Evolutionary conservation across 371 early-diverging fungal species (phyloP).

Genomic region (Caulochytrium protostelioides): DNA sequence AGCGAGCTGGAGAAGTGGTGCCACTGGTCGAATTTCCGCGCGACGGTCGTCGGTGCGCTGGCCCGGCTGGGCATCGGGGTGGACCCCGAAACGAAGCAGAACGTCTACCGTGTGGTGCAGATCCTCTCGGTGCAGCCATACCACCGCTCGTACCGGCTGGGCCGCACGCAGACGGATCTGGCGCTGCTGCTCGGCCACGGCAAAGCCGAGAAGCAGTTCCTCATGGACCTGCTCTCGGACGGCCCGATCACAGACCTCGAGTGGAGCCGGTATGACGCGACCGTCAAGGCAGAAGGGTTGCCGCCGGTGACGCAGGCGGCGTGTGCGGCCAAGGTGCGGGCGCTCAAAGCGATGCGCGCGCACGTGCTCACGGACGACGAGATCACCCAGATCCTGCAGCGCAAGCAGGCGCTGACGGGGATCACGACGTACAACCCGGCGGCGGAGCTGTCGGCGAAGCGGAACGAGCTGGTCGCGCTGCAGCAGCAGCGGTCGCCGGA

Average conservation of each 20-base stretch:
- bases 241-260: conserved; percentile 39
- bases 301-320: conserved; percentile 24
- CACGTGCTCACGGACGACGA: conserved; percentile 44
- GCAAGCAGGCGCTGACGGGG: too few relatives aligned
- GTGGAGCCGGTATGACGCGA: conserved; percentile 29
- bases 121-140: conserved; percentile 31
- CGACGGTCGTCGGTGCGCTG: conserved; percentile 39
- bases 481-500: too few relatives aligned
- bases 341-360: conserved; percentile 30
- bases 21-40: conserved; percentile 43
- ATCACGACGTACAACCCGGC: too few relatives aligned
- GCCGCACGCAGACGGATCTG: conserved; percentile 30
- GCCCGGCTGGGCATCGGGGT: conserved; percentile 38
- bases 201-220: conserved; percentile 35
- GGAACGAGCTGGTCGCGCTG: too few relatives aligned
- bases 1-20: conserved; percentile 47
- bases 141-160: conserved; percentile 39
- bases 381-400: too few relatives aligned
- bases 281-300: conserved; percentile 25
- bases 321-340: conserved; percentile 29
- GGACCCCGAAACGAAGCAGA: conserved; percentile 22
- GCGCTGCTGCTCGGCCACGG: conserved; percentile 43
- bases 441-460: too few relatives aligned
- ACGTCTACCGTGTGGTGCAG: conserved; percentile 37
- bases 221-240: conserved; percentile 55